These are phyloP conservation scores for Lepidium sativum DNA, from an alignment of 345 rosid genomes.

Conservation along the genomic window DNA sequence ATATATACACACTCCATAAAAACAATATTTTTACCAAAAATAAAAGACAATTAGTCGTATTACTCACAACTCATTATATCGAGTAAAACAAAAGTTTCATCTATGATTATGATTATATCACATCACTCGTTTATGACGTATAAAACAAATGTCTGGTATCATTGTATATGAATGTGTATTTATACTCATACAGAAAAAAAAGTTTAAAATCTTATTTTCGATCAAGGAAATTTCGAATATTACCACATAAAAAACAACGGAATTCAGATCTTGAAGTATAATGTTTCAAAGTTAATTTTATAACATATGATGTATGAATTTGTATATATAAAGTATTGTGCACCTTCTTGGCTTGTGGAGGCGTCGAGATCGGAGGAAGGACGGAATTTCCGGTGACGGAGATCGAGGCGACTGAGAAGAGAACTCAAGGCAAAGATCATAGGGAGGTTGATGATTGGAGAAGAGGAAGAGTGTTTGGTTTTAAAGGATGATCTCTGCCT, in stretches of 20 bases:
- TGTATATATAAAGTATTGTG: neutral
- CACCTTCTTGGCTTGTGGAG: conserved; percentile 83
- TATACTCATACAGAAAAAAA: no score
- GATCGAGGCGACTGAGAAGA: conserved; percentile 62
- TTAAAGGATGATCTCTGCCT: conserved; percentile 37
- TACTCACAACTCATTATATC: neutral
- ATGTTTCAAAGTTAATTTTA: neutral
- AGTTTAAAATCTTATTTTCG: no score
- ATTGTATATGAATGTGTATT: no score
- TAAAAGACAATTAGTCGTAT: neutral
- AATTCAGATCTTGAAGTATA: conserved; percentile 2
- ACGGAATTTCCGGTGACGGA: conserved; percentile 51
- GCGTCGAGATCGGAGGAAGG: conserved; percentile 35
- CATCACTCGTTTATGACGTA: neutral
- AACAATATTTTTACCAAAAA: neutral
- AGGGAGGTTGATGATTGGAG: conserved; percentile 43
- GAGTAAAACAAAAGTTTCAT: conserved; percentile 11
- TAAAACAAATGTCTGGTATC: no score
- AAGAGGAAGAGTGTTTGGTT: conserved; percentile 25
- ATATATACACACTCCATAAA: neutral
- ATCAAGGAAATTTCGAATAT: no score
- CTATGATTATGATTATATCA: neutral
- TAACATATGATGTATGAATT: neutral
- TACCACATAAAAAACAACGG: no score
- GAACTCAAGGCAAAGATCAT: conserved; percentile 75